Evolutionary conservation across 164 flowering plant species (phyloP).

Genomic region (Houttuynia cordata): DNA sequence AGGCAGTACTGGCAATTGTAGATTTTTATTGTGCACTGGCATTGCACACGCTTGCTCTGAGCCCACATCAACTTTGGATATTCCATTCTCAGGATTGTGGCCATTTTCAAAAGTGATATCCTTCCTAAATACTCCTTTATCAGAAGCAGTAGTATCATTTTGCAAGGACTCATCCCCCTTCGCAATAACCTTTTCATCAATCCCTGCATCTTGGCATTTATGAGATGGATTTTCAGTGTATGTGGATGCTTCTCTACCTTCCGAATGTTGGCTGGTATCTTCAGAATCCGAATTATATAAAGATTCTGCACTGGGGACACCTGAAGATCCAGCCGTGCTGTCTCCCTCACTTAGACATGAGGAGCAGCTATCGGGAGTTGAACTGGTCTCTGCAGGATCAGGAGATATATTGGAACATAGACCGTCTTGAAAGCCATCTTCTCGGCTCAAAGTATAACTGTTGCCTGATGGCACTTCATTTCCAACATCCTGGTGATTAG

Average conservation of each 20-base stretch:
- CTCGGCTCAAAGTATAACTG: slow-evolving; percentile 6
- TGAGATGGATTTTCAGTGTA: slow-evolving; percentile 19
- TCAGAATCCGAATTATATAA: slow-evolving; percentile 73
- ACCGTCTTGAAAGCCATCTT: slow-evolving; percentile 14
- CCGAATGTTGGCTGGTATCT: slow-evolving; percentile 55
- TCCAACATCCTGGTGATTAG: slow-evolving; percentile 7
- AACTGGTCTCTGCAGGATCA: slow-evolving; percentile 29
- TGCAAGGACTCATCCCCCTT: slow-evolving; percentile 17
- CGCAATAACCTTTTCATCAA: slow-evolving; percentile 17
- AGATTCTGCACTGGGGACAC: slow-evolving; percentile 47
- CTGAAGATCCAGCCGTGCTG: slow-evolving; percentile 44
- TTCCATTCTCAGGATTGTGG: slow-evolving; percentile 21
- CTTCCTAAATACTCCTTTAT: slow-evolving; percentile 9
- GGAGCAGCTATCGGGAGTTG: slow-evolving; percentile 71
- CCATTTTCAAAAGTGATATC: slow-evolving; percentile 12
- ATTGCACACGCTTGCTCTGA: slow-evolving; percentile 25
- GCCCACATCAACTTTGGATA: slow-evolving; percentile 15
- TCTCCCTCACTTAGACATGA: slow-evolving; percentile 85
- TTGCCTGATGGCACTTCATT: slow-evolving; percentile 14
- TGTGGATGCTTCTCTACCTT: slow-evolving; percentile 35
- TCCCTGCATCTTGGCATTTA: slow-evolving; percentile 16
- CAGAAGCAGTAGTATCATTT: slow-evolving; percentile 6
- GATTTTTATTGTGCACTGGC: slow-evolving; percentile 34
- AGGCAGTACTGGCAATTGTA: slow-evolving; percentile 52
- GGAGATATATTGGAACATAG: slow-evolving; percentile 8